Percentiles rank a stretch among this genome's conserved stretches.
These are phyloP conservation scores for Metarhizium album DNA, from an alignment of 2,329 filamentous ascomycete genomes.

Conservation along the genomic window DNA sequence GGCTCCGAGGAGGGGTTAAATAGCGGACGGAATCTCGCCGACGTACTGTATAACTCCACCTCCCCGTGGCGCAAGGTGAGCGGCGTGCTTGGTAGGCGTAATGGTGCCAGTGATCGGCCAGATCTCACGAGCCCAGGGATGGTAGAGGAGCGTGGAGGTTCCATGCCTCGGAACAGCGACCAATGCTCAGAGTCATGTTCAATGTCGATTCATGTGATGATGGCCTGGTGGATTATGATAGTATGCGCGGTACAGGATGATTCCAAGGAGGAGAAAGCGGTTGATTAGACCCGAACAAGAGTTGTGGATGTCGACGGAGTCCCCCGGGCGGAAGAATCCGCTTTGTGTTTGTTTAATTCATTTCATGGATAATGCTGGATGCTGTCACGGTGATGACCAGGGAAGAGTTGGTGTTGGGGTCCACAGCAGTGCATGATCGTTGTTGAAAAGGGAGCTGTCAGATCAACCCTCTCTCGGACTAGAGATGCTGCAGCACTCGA, in stretches of 20 bases:
- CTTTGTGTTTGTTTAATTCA: neutral
- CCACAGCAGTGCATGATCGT: neutral
- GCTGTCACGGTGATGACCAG: neutral
- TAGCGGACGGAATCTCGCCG: neutral
- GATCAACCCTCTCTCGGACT: neutral
- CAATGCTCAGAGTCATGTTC: neutral
- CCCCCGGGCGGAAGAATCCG: neutral
- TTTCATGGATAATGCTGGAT: neutral
- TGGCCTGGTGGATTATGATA: neutral
- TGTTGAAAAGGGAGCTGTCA: neutral
- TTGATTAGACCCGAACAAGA: neutral
- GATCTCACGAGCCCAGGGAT: constrained; percentile 1
- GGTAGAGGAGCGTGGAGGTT: neutral
- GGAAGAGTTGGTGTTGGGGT: neutral
- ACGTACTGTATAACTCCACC: neutral
- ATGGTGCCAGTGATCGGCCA: constrained; percentile 1
- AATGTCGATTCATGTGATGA: neutral
- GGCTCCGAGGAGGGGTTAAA: neutral
- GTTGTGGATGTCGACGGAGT: neutral
- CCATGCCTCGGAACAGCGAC: constrained; percentile 1
- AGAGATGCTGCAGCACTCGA: neutral
- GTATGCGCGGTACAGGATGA: neutral
- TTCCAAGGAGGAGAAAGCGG: neutral
- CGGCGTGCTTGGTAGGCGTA: neutral
- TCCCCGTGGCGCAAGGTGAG: neutral